Percentiles rank a stretch among this genome's conserved stretches.
Conservation (phyloP, 2,329 filamentous ascomycete species). For the Stenocarpella maydis region DNA sequence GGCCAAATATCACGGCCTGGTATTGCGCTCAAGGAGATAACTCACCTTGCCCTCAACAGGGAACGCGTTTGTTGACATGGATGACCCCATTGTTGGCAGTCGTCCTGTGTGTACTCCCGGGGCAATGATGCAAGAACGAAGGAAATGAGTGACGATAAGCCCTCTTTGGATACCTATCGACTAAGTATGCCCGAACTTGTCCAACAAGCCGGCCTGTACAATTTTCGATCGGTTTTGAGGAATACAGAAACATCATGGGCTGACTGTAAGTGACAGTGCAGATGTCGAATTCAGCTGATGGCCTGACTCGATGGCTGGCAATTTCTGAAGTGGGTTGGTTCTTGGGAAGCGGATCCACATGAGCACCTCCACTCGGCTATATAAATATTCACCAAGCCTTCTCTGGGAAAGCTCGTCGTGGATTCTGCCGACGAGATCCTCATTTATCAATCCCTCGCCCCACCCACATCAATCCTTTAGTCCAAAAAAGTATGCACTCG, state of each 20-base stretch:
- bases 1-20: background rate
- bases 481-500: background rate
- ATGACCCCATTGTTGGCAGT: background rate
- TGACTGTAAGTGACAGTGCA: background rate
- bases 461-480: background rate
- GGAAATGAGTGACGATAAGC: background rate
- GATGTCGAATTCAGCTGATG: background rate
- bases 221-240: background rate
- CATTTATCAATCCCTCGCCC: background rate
- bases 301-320: background rate
- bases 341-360: background rate
- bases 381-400: background rate
- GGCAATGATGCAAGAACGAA: background rate
- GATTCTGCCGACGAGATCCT: background rate
- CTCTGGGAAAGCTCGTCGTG: background rate
- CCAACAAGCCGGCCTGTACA: background rate
- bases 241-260: background rate
- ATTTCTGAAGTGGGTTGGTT: background rate
- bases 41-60: conserved; percentile 21
- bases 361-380: background rate
- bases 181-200: background rate
- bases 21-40: background rate
- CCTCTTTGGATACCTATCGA: background rate
- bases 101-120: background rate
- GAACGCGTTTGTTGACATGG: conserved; percentile 21